These are phyloP conservation scores for Tuctoria greenei DNA, from an alignment of 176 grass and related monocot genomes.

Conservation along the genomic window DNA sequence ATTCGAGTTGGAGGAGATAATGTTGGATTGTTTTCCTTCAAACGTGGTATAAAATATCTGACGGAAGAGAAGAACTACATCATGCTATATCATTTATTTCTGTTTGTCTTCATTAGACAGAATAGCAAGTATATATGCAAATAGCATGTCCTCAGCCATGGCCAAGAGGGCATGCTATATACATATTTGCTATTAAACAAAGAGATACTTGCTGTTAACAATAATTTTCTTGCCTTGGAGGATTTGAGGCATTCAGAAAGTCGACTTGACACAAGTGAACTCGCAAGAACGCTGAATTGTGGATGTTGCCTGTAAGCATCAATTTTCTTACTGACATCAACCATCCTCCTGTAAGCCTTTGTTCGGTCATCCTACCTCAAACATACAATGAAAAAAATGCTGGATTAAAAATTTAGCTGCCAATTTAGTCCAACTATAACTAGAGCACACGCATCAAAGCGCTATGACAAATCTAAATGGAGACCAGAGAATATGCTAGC, in stretches of 20 bases:
- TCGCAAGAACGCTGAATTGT: conserved; percentile 73
- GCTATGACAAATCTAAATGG: conserved; percentile 11
- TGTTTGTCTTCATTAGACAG: background rate
- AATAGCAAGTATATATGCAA: background rate
- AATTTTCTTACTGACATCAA: conserved; percentile 72
- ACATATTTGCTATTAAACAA: conserved; percentile 23
- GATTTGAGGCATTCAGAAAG: conserved; percentile 71
- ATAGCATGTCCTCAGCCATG: background rate
- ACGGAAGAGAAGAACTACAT: conserved; percentile 9
- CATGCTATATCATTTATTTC: background rate
- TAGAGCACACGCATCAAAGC: conserved; percentile 7
- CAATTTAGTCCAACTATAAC: conserved; percentile 8
- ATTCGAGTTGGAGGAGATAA: conserved; percentile 1
- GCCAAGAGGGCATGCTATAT: background rate
- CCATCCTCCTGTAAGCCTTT: conserved; percentile 75
- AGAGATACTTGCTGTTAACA: background rate
- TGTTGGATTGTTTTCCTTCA: conserved; percentile 16
- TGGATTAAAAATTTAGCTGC: conserved; percentile 25
- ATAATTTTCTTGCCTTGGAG: conserved; percentile 66
- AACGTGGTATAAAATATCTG: background rate
- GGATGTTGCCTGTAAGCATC: conserved; percentile 71
- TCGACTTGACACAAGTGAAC: conserved; percentile 56
- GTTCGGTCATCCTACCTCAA: conserved; percentile 76
- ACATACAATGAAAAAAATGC: conserved; percentile 39
- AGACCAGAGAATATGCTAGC: conserved; percentile 16